phyloP scores from a whole-genome alignment of 176 grass and related monocot genomes.

The Oryza glaberrima region DNA sequence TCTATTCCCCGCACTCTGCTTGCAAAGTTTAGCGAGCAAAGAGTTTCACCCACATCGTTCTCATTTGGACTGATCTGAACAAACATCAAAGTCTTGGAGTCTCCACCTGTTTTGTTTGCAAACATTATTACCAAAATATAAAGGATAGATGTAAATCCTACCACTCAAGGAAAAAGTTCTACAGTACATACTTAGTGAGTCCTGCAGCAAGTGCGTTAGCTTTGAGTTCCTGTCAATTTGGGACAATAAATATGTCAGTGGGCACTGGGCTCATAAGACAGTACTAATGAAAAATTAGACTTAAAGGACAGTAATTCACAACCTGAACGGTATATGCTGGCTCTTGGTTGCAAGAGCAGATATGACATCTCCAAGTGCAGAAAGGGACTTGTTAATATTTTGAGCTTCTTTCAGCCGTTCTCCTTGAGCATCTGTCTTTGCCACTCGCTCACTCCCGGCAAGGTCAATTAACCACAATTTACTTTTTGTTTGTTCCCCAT shows the following conservation, averaged over 20 bases:
- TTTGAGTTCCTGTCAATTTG: conserved; percentile 81
- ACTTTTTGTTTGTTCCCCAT: conserved; percentile 77
- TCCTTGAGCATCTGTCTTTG: conserved; percentile 97
- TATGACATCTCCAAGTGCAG: conserved; percentile 96
- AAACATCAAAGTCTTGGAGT: conserved; percentile 98
- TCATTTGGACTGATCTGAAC: conserved; percentile 97
- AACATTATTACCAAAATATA: conserved; percentile 22
- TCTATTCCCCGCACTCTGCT: conserved; percentile 94
- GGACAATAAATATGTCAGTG: conserved; percentile 1
- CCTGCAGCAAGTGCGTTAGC: conserved; percentile 90
- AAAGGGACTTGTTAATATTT: conserved; percentile 95
- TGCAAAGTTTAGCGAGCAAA: conserved; percentile 95
- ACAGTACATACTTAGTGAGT: conserved; percentile 69
- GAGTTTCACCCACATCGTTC: conserved; percentile 88
- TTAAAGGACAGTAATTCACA: conserved; percentile 6
- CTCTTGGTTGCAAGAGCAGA: conserved; percentile 96
- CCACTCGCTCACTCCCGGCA: conserved; percentile 88
- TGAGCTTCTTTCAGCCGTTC: conserved; percentile 96
- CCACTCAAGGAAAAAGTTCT: conserved; percentile 1
- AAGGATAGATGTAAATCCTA: background rate
- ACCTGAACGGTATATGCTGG: conserved; percentile 92
- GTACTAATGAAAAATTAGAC: background rate
- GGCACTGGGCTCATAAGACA: background rate
- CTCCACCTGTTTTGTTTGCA: conserved; percentile 71
- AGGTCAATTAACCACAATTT: conserved; percentile 95